A percentile compares a stretch with the other conserved stretches of the same genome.
phyloP scores from a whole-genome alignment of 2,329 filamentous ascomycete species.

The Ascochyta lentis region DNA sequence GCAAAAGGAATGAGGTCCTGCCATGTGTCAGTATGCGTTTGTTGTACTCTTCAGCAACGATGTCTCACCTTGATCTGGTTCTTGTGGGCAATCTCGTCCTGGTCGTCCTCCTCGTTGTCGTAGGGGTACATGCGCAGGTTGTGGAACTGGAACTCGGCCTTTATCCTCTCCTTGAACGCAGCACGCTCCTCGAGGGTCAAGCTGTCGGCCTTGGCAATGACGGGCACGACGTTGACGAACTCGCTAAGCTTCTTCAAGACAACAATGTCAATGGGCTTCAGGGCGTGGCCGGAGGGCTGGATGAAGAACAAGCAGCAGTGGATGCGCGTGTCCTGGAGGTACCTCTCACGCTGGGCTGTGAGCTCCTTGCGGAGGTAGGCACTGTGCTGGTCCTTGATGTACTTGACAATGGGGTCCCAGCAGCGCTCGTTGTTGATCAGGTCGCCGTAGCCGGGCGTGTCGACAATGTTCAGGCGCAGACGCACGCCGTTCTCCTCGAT shows the following conservation, averaged over 20 bases:
- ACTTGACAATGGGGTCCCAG: conserved; percentile 99
- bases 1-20: conserved; percentile 95
- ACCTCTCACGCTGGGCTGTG: conserved; percentile 97
- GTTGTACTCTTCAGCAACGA: not conserved
- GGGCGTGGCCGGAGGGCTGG: conserved; percentile 94
- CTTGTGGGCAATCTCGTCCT: conserved; percentile 93
- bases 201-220: conserved; percentile 98
- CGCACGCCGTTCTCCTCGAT: conserved; percentile 99
- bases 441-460: conserved; percentile 97
- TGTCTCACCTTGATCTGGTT: conserved; percentile 87
- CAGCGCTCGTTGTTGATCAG: conserved; percentile 99
- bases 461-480: conserved; percentile 96
- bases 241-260: conserved; percentile 99
- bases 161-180: conserved; percentile 97
- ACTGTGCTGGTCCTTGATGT: conserved; percentile 99
- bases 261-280: conserved; percentile 99
- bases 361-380: conserved; percentile 99
- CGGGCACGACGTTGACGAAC: conserved; percentile 98
- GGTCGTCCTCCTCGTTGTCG: conserved; percentile 98
- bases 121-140: conserved; percentile 99
- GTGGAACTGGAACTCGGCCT: conserved; percentile 99
- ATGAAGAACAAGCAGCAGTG: conserved; percentile 99
- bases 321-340: conserved; percentile 98
- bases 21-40: conserved; percentile 44
- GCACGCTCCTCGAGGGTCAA: conserved; percentile 93